Percentiles rank a stretch among this genome's conserved stretches.
Conservation (phyloP, 1,284 basidiomycete species). For the Trichosporon sp. region DNA sequence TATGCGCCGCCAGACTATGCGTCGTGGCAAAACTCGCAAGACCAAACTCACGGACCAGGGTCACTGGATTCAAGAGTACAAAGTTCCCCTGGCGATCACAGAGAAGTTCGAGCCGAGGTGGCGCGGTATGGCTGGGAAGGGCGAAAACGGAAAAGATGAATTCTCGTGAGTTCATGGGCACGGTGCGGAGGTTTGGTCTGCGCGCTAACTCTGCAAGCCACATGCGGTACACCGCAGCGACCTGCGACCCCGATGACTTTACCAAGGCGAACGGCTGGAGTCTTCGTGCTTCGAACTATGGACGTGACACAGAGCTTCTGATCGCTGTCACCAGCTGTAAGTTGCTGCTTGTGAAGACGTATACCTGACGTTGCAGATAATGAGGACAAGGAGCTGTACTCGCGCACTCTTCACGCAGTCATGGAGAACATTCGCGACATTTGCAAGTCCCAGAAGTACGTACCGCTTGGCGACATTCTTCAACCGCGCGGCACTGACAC, state of each 20-base stretch:
- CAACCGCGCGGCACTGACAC: neutral
- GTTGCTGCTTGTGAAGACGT: neutral
- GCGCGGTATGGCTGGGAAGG: conserved; percentile 39
- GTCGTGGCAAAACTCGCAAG: conserved; percentile 76
- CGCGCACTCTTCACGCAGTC: conserved; percentile 86
- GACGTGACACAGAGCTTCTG: conserved; percentile 84
- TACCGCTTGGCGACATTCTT: neutral
- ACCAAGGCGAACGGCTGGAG: conserved; percentile 70
- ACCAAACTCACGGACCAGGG: conserved; percentile 79
- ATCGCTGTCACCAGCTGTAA: conserved; percentile 70
- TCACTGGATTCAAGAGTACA: conserved; percentile 81
- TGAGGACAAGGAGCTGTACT: conserved; percentile 85
- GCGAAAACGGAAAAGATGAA: conserved; percentile 10
- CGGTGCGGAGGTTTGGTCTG: no score
- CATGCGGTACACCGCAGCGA: conserved; percentile 89
- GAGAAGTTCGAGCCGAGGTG: conserved; percentile 82
- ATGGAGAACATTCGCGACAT: conserved; percentile 99
- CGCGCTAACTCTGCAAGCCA: conserved; percentile 49
- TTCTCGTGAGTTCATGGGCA: neutral
- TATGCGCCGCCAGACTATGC: conserved; percentile 74
- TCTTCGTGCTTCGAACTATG: conserved; percentile 76
- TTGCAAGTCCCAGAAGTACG: conserved; percentile 77
- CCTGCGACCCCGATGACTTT: conserved; percentile 93
- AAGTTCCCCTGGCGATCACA: conserved; percentile 80
- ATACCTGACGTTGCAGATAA: conserved; percentile 50